Base-by-base conservation (phyloP, 768 basidiomycete species). In the Inosperma sp. region DNA sequence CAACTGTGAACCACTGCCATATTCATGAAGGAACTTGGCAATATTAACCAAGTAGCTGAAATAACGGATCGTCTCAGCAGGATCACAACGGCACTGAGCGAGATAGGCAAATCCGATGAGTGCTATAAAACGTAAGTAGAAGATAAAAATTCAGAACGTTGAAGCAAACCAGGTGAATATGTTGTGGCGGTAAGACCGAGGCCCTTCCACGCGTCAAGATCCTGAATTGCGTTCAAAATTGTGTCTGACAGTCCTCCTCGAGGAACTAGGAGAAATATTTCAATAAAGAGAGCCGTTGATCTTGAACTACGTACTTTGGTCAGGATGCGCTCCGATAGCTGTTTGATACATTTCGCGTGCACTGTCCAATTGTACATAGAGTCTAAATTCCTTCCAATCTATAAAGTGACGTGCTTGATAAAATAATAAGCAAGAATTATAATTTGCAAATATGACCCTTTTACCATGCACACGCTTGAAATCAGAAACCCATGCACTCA, bases 81-180 rank as follows among this genome's bases (percentile, higher is more conserved):
- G 87, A 59, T 91, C 82, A 65, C 90, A 93, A 52, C 88, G 84
- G 61, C 82, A 86, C 65, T 92, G 88, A 0, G 87, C 83, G 49
- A 83, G 67, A 59, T 92, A 93, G 1, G 83, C 88, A 62, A 88
- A 91, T n/a, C 72, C 71, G 47, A 93, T 74, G 10, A 88, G 70
- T 19, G 86, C 89, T 92, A 56, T 25, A 41, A n/a, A 10, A 36
- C 22, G 17, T 55, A 10, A 55, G 36, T 31, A 23, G 34, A 40
- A 39, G 52, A 54, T 29, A 44, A 41, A 40, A 36, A 12, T 17
- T 33, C 8, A 26, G 52, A n/a, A 30, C 40, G 8, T 17, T 12
- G 19, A 43, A 44, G 60, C 73, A 47, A 56, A 88, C 88, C 83
- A 26, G 79, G 66, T 7, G 84, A 80, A 60, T 81, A 87, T 10